Evolutionary conservation across 2,329 filamentous ascomycete genomes (phyloP), one percentile per base, ranked within the genome.

Genomic region (Ascochyta viciae-villosae): DNA sequence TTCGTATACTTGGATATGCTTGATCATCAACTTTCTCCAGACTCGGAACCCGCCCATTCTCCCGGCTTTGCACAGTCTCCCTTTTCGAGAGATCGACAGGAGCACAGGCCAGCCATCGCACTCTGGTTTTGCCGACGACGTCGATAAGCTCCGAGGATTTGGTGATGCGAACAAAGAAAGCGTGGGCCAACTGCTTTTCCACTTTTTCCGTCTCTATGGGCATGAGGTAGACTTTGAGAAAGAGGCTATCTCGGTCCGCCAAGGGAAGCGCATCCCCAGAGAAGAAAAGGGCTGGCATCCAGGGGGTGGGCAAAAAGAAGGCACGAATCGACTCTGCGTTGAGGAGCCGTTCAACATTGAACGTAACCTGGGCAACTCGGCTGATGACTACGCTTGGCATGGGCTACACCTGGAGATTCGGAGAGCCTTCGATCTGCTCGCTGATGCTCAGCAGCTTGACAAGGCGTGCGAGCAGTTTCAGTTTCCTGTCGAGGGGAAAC

Each of bases 1-100:
- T 76, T 99, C 95, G 16, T 99, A 99, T 74, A 97, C 95, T 22
- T 99, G 95, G 95, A 98, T 98, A 73, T 99, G 95, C 77, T 87
- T 99, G 83, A 96, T 98, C 64, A 89, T 99, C 73, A 96, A 92
- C 65, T 99, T 98, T 71, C 83, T 99, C 24, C 95, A 99, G 77
- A 89, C 92, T 47, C 87, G 92, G 67, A 84, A 89, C 57, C 90
- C 92, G 15, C 90, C 94, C 0, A 86, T 99, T 50, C 78, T 99
- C 22, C 95, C 95, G 4, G 87, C 90, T 15, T 82, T 99, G 31
- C 95, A 98, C 73, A 88, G 92, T 70, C 83, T 86, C 22, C 82
- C 85, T 4, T 83, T 88, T 64, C 81, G 87, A 62, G 86, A 86
- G 65, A 79, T 85, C 49, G 78, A 84, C 9, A 82, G 83, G 19